phyloP scores from a whole-genome alignment of 257 asterid genomes.

The Ballota nigra region DNA sequence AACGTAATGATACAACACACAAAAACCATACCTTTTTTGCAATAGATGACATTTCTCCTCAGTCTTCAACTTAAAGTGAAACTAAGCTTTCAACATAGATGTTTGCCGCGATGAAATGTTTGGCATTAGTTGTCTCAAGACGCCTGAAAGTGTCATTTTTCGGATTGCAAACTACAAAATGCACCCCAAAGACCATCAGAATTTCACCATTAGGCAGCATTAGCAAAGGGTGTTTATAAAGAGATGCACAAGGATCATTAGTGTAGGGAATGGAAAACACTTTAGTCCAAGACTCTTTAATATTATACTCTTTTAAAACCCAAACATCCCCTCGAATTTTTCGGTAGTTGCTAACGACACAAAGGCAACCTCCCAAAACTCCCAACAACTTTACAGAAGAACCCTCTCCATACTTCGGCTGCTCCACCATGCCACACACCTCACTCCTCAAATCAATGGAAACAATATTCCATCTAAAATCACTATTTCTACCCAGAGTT shows the following conservation, averaged over 20 bases:
- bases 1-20: too few relatives aligned
- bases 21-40: background rate
- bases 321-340: conserved; percentile 32
- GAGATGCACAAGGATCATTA: background rate
- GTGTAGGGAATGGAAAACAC: conserved; percentile 33
- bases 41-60: too few relatives aligned
- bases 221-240: conserved; percentile 27
- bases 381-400: conserved; percentile 19
- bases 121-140: conserved; percentile 15
- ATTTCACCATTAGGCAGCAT: conserved; percentile 38
- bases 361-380: conserved; percentile 36
- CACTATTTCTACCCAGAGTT: background rate
- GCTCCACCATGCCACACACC: conserved; percentile 38
- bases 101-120: conserved; percentile 27
- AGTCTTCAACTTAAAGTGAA: conserved; percentile 22
- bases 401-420: conserved; percentile 35
- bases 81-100: conserved; percentile 46
- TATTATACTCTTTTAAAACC: conserved; percentile 51
- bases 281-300: conserved; percentile 44
- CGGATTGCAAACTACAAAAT: conserved; percentile 35
- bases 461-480: conserved; percentile 29
- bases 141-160: conserved; percentile 21
- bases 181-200: conserved; percentile 23
- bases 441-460: conserved; percentile 42
- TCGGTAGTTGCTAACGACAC: conserved; percentile 27